Percentiles rank a stretch among this genome's conserved stretches.
Evolutionary conservation across 2,329 filamentous ascomycete species (phyloP).

Genomic region (Pseudohalonectria lignicola): DNA sequence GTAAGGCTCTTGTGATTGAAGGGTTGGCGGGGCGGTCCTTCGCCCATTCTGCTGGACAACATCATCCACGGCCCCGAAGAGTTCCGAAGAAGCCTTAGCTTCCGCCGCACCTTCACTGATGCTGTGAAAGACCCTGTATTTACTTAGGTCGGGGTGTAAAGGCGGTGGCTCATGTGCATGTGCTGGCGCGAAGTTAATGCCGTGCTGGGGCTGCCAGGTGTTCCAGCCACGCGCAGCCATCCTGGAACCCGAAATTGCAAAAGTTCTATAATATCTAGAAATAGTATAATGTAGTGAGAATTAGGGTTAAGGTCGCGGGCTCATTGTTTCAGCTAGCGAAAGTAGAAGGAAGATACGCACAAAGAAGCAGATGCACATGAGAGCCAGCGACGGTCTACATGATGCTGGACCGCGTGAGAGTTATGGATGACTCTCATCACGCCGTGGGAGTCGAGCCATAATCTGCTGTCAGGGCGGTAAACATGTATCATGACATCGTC

Average conservation of each 20-base stretch:
- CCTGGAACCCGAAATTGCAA: no score
- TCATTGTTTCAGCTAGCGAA: no score
- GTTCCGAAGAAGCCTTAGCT: neutral
- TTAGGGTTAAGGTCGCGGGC: no score
- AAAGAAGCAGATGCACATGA: no score
- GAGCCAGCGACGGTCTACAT: no score
- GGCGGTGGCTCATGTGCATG: conserved; percentile 5
- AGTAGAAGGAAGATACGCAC: no score
- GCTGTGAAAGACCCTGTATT: conserved; percentile 6
- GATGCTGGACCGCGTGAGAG: no score
- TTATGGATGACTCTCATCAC: neutral
- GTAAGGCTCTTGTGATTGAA: neutral
- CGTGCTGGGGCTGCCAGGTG: conserved; percentile 24
- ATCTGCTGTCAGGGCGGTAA: neutral
- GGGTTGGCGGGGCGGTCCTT: neutral
- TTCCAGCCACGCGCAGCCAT: conserved; percentile 12
- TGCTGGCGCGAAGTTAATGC: conserved; percentile 13
- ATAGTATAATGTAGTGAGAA: no score
- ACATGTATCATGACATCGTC: neutral
- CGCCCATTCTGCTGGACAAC: neutral
- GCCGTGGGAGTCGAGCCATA: neutral
- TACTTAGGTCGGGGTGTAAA: conserved; percentile 12
- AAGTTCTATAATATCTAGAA: no score
- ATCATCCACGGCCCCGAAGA: no score
- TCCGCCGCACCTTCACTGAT: neutral